A percentile compares a stretch with the other conserved stretches of the same genome.
Evolutionary conservation across 805 yeast genomes (phyloP).

Genomic region (Clavispora santaluciae): DNA sequence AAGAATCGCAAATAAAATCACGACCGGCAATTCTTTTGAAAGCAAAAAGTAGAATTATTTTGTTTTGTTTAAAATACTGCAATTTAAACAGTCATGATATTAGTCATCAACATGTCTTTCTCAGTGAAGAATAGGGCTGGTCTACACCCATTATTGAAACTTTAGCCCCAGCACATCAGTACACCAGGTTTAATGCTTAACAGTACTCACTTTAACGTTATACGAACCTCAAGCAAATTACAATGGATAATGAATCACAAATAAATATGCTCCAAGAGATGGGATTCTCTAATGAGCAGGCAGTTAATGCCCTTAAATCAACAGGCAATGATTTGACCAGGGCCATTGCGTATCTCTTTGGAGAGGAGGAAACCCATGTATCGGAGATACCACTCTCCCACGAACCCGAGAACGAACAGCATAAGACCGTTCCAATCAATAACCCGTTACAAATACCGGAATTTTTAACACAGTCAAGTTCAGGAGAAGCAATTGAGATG

Average conservation of each 20-base stretch:
- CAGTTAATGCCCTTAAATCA: slow-evolving; percentile 12
- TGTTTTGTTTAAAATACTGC: no score
- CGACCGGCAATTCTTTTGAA: no score
- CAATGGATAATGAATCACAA: slow-evolving; percentile 6
- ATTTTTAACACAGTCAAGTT: slow-evolving; percentile 10
- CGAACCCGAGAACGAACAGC: neutral
- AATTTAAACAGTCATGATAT: no score
- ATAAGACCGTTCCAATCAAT: slow-evolving; percentile 21
- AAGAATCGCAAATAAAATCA: no score
- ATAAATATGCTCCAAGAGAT: slow-evolving; percentile 15
- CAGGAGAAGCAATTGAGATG: neutral
- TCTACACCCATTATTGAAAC: no score
- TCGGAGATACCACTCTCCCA: neutral
- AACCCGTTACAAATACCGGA: slow-evolving; percentile 33
- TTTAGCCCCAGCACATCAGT: neutral
- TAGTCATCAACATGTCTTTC: no score
- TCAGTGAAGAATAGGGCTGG: no score
- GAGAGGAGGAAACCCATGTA: slow-evolving; percentile 12
- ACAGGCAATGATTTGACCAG: slow-evolving; percentile 13
- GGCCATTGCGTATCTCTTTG: slow-evolving; percentile 17
- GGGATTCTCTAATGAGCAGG: slow-evolving; percentile 16
- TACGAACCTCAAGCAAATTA: neutral
- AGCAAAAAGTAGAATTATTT: no score
- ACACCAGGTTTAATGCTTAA: neutral
- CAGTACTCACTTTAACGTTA: neutral